Conservation (phyloP, 805 yeast genomes). For the Yarrowia porcina region DNA sequence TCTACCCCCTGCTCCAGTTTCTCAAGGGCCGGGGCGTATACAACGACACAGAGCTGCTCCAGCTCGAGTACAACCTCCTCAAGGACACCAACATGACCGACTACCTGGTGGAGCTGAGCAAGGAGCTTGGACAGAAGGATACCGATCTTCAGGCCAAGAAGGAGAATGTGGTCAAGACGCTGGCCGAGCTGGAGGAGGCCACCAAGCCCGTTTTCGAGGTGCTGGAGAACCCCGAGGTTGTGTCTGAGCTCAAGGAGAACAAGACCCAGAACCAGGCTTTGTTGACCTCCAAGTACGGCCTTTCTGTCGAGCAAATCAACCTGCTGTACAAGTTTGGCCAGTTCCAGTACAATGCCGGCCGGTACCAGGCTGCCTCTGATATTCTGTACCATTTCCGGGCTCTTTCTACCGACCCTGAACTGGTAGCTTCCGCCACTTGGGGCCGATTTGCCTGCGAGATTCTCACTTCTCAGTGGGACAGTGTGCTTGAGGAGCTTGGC, state of each 20-base stretch:
- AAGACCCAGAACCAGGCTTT: conserved; percentile 51
- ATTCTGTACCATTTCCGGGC: conserved; percentile 55
- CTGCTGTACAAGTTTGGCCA: conserved; percentile 58
- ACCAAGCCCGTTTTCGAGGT: conserved; percentile 48
- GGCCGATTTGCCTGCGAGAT: conserved; percentile 64
- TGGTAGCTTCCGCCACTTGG: conserved; percentile 60
- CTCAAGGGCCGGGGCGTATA: conserved; percentile 45
- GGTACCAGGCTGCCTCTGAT: conserved; percentile 58
- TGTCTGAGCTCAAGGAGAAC: conserved; percentile 52
- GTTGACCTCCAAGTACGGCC: conserved; percentile 45
- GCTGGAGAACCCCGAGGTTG: conserved; percentile 49
- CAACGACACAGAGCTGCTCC: conserved; percentile 45
- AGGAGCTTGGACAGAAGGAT: conserved; percentile 39
- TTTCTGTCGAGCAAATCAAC: conserved; percentile 45
- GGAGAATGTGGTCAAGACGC: conserved; percentile 39
- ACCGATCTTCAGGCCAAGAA: conserved; percentile 43
- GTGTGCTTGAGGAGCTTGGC: conserved; percentile 51
- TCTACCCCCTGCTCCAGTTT: conserved; percentile 52
- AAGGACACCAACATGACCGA: conserved; percentile 57
- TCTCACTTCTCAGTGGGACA: conserved; percentile 50
- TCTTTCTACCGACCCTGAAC: conserved; percentile 50
- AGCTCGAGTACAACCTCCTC: conserved; percentile 51
- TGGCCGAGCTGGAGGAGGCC: conserved; percentile 42
- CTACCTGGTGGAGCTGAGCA: conserved; percentile 48
- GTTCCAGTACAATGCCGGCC: conserved; percentile 61